These are phyloP conservation scores for Aureobasidium leucospermi DNA, from an alignment of 2,329 filamentous ascomycete species.

Conservation along the genomic window DNA sequence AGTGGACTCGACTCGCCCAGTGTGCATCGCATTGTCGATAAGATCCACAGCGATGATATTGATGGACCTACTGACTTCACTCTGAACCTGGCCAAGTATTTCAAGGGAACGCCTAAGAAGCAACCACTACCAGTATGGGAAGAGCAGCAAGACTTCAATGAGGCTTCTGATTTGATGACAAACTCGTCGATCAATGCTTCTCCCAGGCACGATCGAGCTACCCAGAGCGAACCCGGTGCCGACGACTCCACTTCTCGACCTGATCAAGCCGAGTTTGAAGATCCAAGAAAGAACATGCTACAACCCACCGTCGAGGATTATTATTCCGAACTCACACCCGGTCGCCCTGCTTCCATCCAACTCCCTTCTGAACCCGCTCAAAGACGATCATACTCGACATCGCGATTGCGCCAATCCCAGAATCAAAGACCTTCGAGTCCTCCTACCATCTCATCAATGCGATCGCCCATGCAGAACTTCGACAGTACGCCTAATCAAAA, in stretches of 20 bases:
- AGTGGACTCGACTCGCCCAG: slow-evolving; percentile 17
- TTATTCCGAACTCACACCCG: slow-evolving; percentile 27
- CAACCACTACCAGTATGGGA: slow-evolving; percentile 3
- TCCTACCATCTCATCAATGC: slow-evolving; percentile 22
- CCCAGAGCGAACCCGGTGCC: background rate
- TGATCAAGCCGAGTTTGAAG: slow-evolving; percentile 16
- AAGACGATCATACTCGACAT: slow-evolving; percentile 12
- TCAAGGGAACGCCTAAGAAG: slow-evolving; percentile 16
- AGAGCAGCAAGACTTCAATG: slow-evolving; percentile 1
- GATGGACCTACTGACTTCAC: slow-evolving; percentile 33
- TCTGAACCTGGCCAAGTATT: slow-evolving; percentile 29
- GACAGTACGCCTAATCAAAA: slow-evolving; percentile 8
- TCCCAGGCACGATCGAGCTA: background rate
- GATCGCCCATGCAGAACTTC: slow-evolving; percentile 18
- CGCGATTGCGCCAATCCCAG: background rate
- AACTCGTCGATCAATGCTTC: slow-evolving; percentile 15
- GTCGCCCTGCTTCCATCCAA: slow-evolving; percentile 15
- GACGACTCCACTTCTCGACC: slow-evolving; percentile 17
- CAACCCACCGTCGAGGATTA: slow-evolving; percentile 31
- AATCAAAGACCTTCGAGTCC: slow-evolving; percentile 22
- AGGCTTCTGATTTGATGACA: slow-evolving; percentile 2
- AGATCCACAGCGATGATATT: slow-evolving; percentile 29
- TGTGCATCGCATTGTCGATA: slow-evolving; percentile 19
- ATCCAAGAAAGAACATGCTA: slow-evolving; percentile 22
- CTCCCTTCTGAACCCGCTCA: slow-evolving; percentile 8